phyloP scores from a whole-genome alignment of 257 asterid species.

The Jasminum sambac region DNA sequence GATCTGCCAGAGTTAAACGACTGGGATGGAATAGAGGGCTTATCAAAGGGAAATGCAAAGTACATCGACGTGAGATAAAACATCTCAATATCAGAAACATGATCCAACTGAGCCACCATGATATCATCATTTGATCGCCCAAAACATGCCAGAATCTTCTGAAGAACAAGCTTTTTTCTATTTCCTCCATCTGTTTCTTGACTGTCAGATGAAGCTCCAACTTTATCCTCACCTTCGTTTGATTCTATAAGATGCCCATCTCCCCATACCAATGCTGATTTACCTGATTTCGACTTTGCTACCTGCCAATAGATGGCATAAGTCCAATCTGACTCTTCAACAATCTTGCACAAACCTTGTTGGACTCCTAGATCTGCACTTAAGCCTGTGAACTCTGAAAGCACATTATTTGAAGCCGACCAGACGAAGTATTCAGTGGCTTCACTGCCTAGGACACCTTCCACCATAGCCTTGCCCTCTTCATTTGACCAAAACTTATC shows the following conservation, averaged over 20 bases:
- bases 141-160: conserved; percentile 66
- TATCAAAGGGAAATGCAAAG: conserved; percentile 84
- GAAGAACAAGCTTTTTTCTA: conserved; percentile 61
- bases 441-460: conserved; percentile 70
- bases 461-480: conserved; percentile 58
- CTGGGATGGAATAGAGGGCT: conserved; percentile 92
- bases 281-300: conserved; percentile 81
- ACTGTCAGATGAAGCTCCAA: conserved; percentile 22
- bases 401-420: conserved; percentile 69
- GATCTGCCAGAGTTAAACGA: conserved; percentile 82
- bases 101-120: conserved; percentile 62
- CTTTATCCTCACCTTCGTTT: conserved; percentile 40
- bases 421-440: conserved; percentile 72
- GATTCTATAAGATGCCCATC: conserved; percentile 78
- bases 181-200: conserved; percentile 33
- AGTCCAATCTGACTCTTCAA: conserved; percentile 81
- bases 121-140: conserved; percentile 75
- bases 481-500: conserved; percentile 58
- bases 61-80: conserved; percentile 86
- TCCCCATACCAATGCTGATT: conserved; percentile 94
- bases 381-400: conserved; percentile 65
- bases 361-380: conserved; percentile 77
- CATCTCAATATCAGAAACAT: conserved; percentile 71
- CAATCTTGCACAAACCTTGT: conserved; percentile 59
- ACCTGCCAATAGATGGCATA: conserved; percentile 98